phyloP scores from a whole-genome alignment of 2,329 filamentous ascomycete genomes.

The Dryadomyces quercus-mongolicae region DNA sequence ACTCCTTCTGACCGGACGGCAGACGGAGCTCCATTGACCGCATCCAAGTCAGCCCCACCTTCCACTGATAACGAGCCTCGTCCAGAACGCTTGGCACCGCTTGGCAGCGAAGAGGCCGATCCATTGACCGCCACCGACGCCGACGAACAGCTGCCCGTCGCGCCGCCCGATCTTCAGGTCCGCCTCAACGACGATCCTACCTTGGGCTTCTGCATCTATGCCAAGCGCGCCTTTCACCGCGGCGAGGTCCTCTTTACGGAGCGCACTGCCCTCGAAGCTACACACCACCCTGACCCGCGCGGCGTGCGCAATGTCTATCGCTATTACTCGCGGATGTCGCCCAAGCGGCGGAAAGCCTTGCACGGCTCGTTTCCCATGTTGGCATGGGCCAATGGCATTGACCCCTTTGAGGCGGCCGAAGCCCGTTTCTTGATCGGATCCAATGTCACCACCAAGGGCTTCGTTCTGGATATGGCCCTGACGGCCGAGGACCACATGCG shows the following conservation, averaged over 20 bases:
- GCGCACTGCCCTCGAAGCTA: conserved; percentile 12
- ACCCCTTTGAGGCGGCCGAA: conserved; percentile 7
- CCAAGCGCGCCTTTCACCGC: conserved; percentile 13
- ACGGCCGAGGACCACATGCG: conserved; percentile 10
- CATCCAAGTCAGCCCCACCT: background rate
- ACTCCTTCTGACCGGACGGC: background rate
- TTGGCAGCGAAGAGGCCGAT: background rate
- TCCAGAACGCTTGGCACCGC: background rate
- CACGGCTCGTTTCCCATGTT: conserved; percentile 13
- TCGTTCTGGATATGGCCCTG: conserved; percentile 5
- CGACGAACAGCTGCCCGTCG: too few species aligned
- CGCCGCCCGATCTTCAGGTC: conserved; percentile 6
- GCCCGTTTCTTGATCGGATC: conserved; percentile 8
- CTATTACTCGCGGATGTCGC: conserved; percentile 3
- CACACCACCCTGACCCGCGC: conserved; percentile 9
- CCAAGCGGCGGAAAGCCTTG: conserved; percentile 4
- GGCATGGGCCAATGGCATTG: conserved; percentile 11
- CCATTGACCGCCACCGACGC: background rate
- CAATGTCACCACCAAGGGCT: background rate
- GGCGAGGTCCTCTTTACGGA: conserved; percentile 18
- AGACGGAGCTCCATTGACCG: background rate
- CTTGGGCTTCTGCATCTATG: conserved; percentile 20
- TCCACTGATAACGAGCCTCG: background rate
- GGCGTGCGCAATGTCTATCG: conserved; percentile 10
- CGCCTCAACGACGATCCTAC: conserved; percentile 9